These are phyloP conservation scores for Penicillium hesseltinei DNA, from an alignment of 2,329 filamentous ascomycete species.

Conservation along the genomic window DNA sequence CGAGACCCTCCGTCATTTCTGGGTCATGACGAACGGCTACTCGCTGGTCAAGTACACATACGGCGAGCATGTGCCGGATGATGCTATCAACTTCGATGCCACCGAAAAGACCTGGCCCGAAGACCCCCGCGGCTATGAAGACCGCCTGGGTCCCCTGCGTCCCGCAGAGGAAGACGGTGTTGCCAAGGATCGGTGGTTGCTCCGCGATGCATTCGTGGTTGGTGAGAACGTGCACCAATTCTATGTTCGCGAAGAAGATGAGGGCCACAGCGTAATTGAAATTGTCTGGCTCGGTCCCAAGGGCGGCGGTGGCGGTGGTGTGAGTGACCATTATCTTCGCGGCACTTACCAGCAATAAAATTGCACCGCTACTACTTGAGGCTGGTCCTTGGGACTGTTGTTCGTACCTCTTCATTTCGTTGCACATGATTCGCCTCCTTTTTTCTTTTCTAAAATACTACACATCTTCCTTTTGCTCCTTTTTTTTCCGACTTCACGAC, in stretches of 20 bases:
- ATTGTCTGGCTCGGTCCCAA: conserved; percentile 45
- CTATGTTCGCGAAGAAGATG: conserved; percentile 42
- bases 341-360: conserved; percentile 30
- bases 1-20: conserved; percentile 39
- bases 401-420: conserved; percentile 30
- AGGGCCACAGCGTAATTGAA: conserved; percentile 44
- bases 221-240: conserved; percentile 46
- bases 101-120: conserved; percentile 47
- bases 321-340: conserved; percentile 30
- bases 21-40: conserved; percentile 47
- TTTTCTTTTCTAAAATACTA: conserved; percentile 18
- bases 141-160: conserved; percentile 41
- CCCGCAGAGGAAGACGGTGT: conserved; percentile 41
- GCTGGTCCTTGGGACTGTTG: conserved; percentile 37
- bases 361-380: conserved; percentile 22
- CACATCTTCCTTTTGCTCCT: conserved; percentile 11
- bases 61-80: conserved; percentile 34
- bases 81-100: conserved; percentile 44
- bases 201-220: conserved; percentile 40
- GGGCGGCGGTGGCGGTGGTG: conserved; percentile 37
- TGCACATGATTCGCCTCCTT: conserved; percentile 37
- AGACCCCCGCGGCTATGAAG: conserved; percentile 42
- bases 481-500: conserved; percentile 17
- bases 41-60: conserved; percentile 45
- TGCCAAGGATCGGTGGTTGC: conserved; percentile 43